Evolutionary conservation across 2,329 filamentous ascomycete species (phyloP), one percentile per base, ranked within the genome.

Genomic region (Aspergillus sp.): DNA sequence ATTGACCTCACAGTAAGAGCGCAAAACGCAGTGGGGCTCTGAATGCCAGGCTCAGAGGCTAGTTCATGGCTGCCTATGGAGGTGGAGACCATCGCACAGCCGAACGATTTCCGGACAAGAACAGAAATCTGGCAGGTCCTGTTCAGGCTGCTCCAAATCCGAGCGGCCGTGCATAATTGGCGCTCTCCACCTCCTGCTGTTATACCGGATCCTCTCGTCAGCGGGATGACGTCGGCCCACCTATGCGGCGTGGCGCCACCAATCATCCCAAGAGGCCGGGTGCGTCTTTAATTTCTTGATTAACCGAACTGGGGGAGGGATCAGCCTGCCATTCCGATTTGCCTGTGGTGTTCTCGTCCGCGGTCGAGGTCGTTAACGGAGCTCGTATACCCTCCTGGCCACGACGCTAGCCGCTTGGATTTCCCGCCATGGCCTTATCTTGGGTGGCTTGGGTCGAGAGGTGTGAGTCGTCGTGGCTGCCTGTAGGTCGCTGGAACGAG

Each of bases 191-290:
- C 44, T 20, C 9, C 9, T 26, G 34, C 20, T 41, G 47, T 44
- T 50, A 39, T 55, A 45, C 38, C 24, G 13, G 12, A 45, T 36
- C 43, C 36, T 18, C 43, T 9, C 24, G 24, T 47, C 22, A 18
- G 32, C 55, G 41, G 45, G n/a, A 54, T 54, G 56, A 56, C 52
- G 53, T 51, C 41, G 20, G 3, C 30, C 48, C 30, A 48, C 36
- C 26, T 26, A 26, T 18, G 20, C 20, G 18, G 45, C 38, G 26
- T 32, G 20, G 43, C 38, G 26, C 26, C 17, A 18, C 55, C 52
- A 60, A 58, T 55, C 30, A 53, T 22, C 18, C 42, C 20, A 47
- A 30, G 9, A 13, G 38, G 17, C 18, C 42, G 39, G 20, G 18
- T 17, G n/a, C 26, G 11, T 48, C n/a, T 48, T 36, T 42, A 49